These are phyloP conservation scores for Phoma sp. DNA, from an alignment of 2,329 filamentous ascomycete genomes.

Conservation along the genomic window DNA sequence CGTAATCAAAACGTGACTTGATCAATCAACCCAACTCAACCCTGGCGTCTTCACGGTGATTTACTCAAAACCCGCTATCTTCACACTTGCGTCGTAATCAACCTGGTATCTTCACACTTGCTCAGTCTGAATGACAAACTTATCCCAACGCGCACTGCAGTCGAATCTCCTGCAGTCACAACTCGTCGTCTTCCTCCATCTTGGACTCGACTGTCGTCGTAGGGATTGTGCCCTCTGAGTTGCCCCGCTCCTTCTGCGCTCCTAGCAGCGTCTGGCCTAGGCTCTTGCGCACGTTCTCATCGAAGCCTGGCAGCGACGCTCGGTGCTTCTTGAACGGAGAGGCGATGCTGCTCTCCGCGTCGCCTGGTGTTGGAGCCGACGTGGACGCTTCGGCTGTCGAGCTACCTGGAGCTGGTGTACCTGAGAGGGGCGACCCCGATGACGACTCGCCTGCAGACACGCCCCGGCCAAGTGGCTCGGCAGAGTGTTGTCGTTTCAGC, in stretches of 20 bases:
- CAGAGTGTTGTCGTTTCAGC: constrained; percentile 83
- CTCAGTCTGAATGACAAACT: neutral
- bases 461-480: constrained; percentile 64
- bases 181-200: constrained; percentile 54
- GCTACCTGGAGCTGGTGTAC: constrained; percentile 27
- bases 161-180: constrained; percentile 46
- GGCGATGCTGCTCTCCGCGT: constrained; percentile 60
- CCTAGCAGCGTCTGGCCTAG: constrained; percentile 42
- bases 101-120: no score
- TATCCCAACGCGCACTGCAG: constrained; percentile 35
- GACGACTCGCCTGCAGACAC: constrained; percentile 29
- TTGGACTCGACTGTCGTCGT: constrained; percentile 34
- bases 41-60: no score
- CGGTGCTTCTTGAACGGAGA: constrained; percentile 80
- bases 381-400: constrained; percentile 31
- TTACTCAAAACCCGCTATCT: no score
- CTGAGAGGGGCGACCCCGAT: constrained; percentile 30
- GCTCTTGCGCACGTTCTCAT: constrained; percentile 51
- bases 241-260: constrained; percentile 41
- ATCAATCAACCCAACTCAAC: no score
- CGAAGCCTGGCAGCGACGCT: constrained; percentile 63
- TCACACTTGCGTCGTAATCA: no score
- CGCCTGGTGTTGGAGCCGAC: constrained; percentile 37
- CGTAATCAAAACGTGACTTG: no score
- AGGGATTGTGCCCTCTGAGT: constrained; percentile 40